phyloP scores from a whole-genome alignment of 2,329 filamentous ascomycete species.

The Pseudogymnoascus sp. region DNA sequence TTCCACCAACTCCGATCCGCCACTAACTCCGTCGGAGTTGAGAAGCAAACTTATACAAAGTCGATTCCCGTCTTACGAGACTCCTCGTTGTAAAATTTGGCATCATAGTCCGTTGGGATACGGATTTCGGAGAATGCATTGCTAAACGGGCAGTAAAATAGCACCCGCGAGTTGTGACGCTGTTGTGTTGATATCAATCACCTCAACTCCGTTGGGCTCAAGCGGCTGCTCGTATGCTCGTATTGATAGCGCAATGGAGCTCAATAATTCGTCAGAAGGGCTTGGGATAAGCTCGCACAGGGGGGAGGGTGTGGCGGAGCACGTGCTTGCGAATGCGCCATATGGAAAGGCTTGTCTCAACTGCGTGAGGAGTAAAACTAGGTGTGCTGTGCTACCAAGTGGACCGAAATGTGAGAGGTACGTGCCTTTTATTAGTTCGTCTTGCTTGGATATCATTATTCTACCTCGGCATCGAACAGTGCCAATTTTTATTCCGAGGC shows the following conservation, averaged over 20 bases:
- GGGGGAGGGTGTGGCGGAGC: constrained; percentile 18
- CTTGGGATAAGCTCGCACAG: not conserved
- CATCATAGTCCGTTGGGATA: not conserved
- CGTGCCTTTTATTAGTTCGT: not conserved
- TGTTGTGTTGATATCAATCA: not conserved
- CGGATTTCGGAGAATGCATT: not conserved
- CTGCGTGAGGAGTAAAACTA: constrained; percentile 14
- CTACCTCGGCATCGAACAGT: not conserved
- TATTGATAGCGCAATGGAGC: not conserved
- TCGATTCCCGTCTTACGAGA: constrained; percentile 2
- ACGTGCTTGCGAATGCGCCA: constrained; percentile 10
- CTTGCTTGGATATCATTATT: not conserved
- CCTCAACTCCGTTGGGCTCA: not conserved
- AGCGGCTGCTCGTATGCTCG: not conserved
- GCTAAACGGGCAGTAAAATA: not conserved
- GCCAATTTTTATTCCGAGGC: not conserved
- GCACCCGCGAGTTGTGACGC: not conserved
- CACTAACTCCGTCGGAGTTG: not conserved
- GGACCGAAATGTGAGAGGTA: constrained; percentile 14
- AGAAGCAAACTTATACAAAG: not conserved
- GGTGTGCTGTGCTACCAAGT: constrained; percentile 9
- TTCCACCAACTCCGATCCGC: not conserved
- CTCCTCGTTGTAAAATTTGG: not conserved
- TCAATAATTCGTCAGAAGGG: not conserved
- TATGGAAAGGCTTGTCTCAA: constrained; percentile 16